Conservation (phyloP, 441 rosid genomes). For the Arabidopsis hybrid region DNA sequence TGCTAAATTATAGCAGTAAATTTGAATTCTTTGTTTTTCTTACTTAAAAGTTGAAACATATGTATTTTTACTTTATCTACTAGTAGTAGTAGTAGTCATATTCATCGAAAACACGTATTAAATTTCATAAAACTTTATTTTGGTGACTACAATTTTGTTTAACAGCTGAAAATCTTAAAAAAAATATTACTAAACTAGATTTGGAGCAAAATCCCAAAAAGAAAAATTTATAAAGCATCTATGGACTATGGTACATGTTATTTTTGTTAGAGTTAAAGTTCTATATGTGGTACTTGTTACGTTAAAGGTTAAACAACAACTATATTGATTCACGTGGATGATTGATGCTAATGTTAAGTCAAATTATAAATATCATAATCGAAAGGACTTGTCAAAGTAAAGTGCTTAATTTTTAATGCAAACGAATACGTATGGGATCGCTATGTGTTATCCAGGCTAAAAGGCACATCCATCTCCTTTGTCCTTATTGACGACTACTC, state of each 20-base stretch:
- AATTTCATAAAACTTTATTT: no score
- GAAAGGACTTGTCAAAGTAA: conserved; percentile 40
- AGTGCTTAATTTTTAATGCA: conserved; percentile 31
- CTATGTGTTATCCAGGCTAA: conserved; percentile 43
- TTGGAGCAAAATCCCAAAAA: neutral
- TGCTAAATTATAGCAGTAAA: neutral
- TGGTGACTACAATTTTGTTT: neutral
- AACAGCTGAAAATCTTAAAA: neutral
- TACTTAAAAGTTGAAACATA: neutral
- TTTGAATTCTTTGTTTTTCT: neutral
- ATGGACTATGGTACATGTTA: neutral
- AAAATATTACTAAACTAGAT: neutral
- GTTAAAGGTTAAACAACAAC: neutral
- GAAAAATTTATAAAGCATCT: neutral
- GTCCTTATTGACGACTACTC: conserved; percentile 33
- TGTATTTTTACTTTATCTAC: neutral
- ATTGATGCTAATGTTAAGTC: conserved; percentile 37
- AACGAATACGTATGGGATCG: conserved; percentile 39
- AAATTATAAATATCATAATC: conserved; percentile 22
- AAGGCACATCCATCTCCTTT: conserved; percentile 45
- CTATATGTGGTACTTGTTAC: neutral
- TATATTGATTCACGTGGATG: conserved; percentile 7
- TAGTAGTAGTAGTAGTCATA: neutral
- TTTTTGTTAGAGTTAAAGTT: neutral
- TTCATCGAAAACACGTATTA: neutral